Percentiles rank a stretch among this genome's conserved stretches.
These are phyloP conservation scores for Aspergillus quadricinctus DNA, from an alignment of 2,329 filamentous ascomycete genomes.

Conservation along the genomic window DNA sequence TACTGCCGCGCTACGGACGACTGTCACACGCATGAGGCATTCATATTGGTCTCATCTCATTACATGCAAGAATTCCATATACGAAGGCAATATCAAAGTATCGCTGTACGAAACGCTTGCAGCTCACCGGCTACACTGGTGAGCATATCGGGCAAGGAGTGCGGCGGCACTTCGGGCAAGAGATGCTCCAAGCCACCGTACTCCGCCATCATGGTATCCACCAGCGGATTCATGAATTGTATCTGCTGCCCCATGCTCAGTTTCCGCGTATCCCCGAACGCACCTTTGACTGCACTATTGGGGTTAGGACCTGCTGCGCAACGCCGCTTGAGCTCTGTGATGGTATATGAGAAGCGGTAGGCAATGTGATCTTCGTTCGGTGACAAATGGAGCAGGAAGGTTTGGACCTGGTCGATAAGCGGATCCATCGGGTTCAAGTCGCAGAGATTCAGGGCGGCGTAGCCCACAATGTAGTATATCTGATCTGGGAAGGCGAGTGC, in stretches of 20 bases:
- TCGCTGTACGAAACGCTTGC: not conserved
- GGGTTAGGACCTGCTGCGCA: conserved; percentile 21
- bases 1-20: not conserved
- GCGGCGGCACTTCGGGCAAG: conserved; percentile 16
- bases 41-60: not conserved
- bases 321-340: conserved; percentile 28
- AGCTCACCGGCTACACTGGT: conserved; percentile 4
- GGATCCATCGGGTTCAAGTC: conserved; percentile 30
- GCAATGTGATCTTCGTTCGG: conserved; percentile 31
- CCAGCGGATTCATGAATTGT: conserved; percentile 18
- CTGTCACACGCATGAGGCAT: not conserved
- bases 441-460: conserved; percentile 33
- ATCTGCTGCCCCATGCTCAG: conserved; percentile 21
- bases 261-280: conserved; percentile 14
- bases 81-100: not conserved
- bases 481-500: conserved; percentile 28
- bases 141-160: conserved; percentile 10
- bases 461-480: conserved; percentile 31
- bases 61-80: not conserved
- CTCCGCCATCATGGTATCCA: conserved; percentile 22
- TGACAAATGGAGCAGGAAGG: conserved; percentile 29
- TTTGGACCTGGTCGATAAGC: conserved; percentile 30
- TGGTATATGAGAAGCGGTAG: conserved; percentile 29
- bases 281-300: conserved; percentile 6
- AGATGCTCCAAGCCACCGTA: conserved; percentile 24